These are phyloP conservation scores for Onygena corvina DNA, from an alignment of 2,329 filamentous ascomycete species.

Conservation along the genomic window DNA sequence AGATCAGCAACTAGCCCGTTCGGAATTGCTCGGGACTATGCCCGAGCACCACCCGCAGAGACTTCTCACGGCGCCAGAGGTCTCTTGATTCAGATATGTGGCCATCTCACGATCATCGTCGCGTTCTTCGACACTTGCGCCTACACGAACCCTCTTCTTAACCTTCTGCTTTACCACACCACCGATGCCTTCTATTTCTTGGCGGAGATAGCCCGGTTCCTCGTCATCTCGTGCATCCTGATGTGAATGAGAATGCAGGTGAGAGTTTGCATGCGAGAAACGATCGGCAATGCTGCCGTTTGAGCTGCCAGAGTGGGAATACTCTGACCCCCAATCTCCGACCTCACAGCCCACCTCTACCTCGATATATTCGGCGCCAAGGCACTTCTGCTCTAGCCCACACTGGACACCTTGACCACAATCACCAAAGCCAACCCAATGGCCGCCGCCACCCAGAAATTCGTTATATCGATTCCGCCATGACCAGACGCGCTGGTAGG, in stretches of 20 bases:
- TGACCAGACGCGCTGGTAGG: conserved; percentile 61
- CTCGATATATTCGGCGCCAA: conserved; percentile 64
- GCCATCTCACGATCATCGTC: conserved; percentile 61
- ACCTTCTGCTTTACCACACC: conserved; percentile 77
- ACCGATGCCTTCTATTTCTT: conserved; percentile 85
- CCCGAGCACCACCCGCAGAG: conserved; percentile 91
- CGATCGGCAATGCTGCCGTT: conserved; percentile 16
- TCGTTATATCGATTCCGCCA: conserved; percentile 76
- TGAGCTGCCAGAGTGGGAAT: conserved; percentile 20
- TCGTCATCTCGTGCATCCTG: conserved; percentile 25
- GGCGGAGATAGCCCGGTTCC: conserved; percentile 61
- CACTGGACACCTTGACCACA: conserved; percentile 81
- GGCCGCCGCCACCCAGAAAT: conserved; percentile 63
- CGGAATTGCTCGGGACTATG: conserved; percentile 51
- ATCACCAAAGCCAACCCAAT: conserved; percentile 78
- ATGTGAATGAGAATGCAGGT: conserved; percentile 13
- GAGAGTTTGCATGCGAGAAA: conserved; percentile 14
- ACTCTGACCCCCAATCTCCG: conserved; percentile 51
- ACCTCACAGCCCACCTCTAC: conserved; percentile 77
- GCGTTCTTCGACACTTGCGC: conserved; percentile 74
- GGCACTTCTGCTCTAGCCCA: conserved; percentile 62
- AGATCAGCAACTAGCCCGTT: conserved; percentile 19
- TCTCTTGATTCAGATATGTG: conserved; percentile 58
- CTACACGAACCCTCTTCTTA: conserved; percentile 70
- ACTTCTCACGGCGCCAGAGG: conserved; percentile 54